Evolutionary conservation across 1,284 basidiomycete genomes (phyloP).

Genomic region (Cutaneotrichosporon sp.): DNA sequence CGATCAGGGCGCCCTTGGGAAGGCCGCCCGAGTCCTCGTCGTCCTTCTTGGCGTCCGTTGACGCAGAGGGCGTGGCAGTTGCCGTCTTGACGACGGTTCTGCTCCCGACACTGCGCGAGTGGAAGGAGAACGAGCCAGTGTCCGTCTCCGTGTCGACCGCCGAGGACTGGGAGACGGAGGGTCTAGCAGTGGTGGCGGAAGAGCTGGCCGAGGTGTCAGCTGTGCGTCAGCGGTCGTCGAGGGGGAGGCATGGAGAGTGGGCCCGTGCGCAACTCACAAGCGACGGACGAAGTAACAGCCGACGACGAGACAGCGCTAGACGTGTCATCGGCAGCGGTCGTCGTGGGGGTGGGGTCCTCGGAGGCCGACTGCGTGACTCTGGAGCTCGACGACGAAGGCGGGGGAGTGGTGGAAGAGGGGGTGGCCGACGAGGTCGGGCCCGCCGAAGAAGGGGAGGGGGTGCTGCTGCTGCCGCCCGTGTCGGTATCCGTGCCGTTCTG

Average conservation of each 20-base stretch:
- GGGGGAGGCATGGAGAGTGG: background rate
- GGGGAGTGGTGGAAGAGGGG: conserved; percentile 1
- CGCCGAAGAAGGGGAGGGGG: background rate
- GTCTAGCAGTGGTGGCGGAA: background rate
- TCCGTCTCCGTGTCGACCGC: background rate
- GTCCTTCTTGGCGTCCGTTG: background rate
- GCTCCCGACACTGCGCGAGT: background rate
- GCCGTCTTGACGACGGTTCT: background rate
- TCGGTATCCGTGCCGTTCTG: background rate
- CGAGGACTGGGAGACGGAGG: too few relatives aligned
- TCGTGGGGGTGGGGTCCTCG: background rate
- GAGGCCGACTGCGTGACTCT: background rate
- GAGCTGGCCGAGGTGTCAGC: background rate
- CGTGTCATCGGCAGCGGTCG: background rate
- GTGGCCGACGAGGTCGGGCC: background rate
- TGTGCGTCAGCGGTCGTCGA: background rate
- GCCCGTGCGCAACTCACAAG: background rate
- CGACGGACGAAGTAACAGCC: background rate
- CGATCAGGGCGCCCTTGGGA: conserved; percentile 64
- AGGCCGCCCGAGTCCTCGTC: conserved; percentile 36
- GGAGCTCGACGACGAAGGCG: background rate
- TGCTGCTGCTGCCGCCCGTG: background rate
- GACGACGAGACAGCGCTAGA: background rate
- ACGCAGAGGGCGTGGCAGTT: background rate
- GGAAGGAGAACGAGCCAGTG: background rate